Conservation (phyloP, 768 basidiomycete species). For the Amanita inopinata region DNA sequence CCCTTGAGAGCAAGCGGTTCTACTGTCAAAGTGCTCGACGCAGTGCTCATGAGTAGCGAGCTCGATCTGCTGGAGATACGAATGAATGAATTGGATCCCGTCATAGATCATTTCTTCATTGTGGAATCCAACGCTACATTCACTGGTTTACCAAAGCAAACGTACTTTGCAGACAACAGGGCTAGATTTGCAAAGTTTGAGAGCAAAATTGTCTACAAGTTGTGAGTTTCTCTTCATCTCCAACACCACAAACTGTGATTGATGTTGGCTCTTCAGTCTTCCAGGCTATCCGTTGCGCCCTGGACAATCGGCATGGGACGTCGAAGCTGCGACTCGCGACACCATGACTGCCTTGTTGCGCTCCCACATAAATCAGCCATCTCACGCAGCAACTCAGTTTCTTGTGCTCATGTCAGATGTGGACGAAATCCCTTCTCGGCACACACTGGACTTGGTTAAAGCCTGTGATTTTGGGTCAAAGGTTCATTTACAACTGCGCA, state of each 20-base stretch:
- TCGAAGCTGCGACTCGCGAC: slow-evolving; percentile 37
- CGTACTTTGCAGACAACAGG: slow-evolving; percentile 37
- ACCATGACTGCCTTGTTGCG: slow-evolving; percentile 40
- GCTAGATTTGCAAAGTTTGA: slow-evolving; percentile 38
- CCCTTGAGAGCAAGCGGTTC: slow-evolving; percentile 20
- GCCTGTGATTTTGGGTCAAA: slow-evolving; percentile 41
- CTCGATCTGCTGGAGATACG: slow-evolving; percentile 56
- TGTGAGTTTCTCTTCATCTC: slow-evolving; percentile 22
- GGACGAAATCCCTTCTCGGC: slow-evolving; percentile 49
- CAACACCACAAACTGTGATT: neutral
- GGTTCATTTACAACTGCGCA: slow-evolving; percentile 52
- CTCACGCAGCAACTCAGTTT: slow-evolving; percentile 18
- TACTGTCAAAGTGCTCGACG: slow-evolving; percentile 40
- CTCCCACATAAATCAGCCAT: slow-evolving; percentile 24
- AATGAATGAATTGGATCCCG: slow-evolving; percentile 45
- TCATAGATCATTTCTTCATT: slow-evolving; percentile 52
- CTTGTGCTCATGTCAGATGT: slow-evolving; percentile 54
- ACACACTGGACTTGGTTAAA: slow-evolving; percentile 41
- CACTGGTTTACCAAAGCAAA: slow-evolving; percentile 47
- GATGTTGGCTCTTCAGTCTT: slow-evolving; percentile 20
- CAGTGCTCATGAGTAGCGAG: slow-evolving; percentile 54
- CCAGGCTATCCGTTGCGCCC: slow-evolving; percentile 32
- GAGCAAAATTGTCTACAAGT: slow-evolving; percentile 42
- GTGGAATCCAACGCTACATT: slow-evolving; percentile 55
- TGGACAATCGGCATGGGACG: slow-evolving; percentile 38